phyloP scores from a whole-genome alignment of 2,329 filamentous ascomycete species.

The Colletotrichum sp. region DNA sequence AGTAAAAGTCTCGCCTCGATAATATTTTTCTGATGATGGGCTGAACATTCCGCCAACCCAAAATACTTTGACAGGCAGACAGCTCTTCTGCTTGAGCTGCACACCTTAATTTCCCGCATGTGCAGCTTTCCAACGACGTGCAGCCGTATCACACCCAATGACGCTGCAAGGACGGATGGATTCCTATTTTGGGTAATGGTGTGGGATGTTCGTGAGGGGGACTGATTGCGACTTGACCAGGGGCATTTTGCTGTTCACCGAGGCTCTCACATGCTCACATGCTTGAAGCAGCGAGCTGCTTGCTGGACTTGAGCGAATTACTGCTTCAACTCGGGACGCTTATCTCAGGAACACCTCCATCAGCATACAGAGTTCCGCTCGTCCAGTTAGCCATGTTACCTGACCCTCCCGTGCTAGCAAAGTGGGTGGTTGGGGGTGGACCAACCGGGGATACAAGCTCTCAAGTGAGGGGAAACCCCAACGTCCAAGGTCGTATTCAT shows the following conservation, averaged over 20 bases:
- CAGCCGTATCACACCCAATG: not conserved
- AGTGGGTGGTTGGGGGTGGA: not conserved
- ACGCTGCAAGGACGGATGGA: constrained; percentile 5
- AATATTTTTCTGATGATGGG: not conserved
- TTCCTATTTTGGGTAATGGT: not conserved
- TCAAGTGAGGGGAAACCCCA: constrained; percentile 6
- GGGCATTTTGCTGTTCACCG: not conserved
- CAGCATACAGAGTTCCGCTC: not conserved
- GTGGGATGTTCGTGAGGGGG: not conserved
- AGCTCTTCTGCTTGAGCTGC: not conserved
- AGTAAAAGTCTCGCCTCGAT: not conserved
- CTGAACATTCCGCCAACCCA: not conserved
- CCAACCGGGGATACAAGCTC: not conserved
- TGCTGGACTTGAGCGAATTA: not conserved
- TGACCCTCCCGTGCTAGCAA: not conserved
- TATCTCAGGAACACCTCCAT: not conserved
- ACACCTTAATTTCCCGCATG: not conserved
- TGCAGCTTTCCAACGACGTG: not conserved
- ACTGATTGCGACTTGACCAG: not conserved
- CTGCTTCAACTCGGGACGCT: not conserved
- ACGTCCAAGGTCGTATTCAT: not conserved
- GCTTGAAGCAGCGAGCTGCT: not conserved
- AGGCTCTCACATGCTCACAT: constrained; percentile 14
- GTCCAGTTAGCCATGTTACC: not conserved
- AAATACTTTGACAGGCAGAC: not conserved